phyloP scores from a whole-genome alignment of 108 stramenopile genomes.

The Skeletonema costatum region DNA sequence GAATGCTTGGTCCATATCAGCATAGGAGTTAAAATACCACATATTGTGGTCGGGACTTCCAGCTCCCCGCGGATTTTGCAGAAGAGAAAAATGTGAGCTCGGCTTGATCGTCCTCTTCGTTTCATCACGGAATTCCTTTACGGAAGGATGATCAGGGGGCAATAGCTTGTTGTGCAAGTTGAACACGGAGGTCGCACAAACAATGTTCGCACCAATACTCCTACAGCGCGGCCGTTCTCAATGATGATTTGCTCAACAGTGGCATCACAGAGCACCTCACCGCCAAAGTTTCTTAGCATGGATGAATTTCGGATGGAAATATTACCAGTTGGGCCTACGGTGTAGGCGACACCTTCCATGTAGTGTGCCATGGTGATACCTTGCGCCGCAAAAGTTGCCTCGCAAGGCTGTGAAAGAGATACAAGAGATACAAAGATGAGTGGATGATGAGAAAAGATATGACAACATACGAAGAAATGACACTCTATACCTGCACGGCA shows the following conservation, averaged over 20 bases:
- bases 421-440: background rate
- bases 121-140: slow-evolving; percentile 49
- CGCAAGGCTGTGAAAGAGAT: slow-evolving; percentile 2
- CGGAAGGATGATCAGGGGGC: slow-evolving; percentile 48
- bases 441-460: background rate
- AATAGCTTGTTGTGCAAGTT: slow-evolving; percentile 57
- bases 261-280: slow-evolving; percentile 58
- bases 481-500: slow-evolving; percentile 33
- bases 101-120: slow-evolving; percentile 35
- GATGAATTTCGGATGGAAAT: slow-evolving; percentile 52
- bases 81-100: slow-evolving; percentile 57
- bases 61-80: slow-evolving; percentile 56
- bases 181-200: slow-evolving; percentile 59
- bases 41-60: slow-evolving; percentile 58
- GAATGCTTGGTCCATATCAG: slow-evolving; percentile 62
- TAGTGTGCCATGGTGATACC: slow-evolving; percentile 57
- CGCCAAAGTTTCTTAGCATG: slow-evolving; percentile 50
- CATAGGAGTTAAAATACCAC: slow-evolving; percentile 65
- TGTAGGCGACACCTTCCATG: slow-evolving; percentile 54
- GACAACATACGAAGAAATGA: background rate
- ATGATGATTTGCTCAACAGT: slow-evolving; percentile 55
- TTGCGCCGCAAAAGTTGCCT: slow-evolving; percentile 62
- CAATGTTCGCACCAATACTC: slow-evolving; percentile 53
- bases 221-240: slow-evolving; percentile 55
- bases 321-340: slow-evolving; percentile 55